Evolutionary conservation across 2,329 filamentous ascomycete species (phyloP), one percentile per base, ranked within the genome.

Genomic region (Colletotrichum sp.): DNA sequence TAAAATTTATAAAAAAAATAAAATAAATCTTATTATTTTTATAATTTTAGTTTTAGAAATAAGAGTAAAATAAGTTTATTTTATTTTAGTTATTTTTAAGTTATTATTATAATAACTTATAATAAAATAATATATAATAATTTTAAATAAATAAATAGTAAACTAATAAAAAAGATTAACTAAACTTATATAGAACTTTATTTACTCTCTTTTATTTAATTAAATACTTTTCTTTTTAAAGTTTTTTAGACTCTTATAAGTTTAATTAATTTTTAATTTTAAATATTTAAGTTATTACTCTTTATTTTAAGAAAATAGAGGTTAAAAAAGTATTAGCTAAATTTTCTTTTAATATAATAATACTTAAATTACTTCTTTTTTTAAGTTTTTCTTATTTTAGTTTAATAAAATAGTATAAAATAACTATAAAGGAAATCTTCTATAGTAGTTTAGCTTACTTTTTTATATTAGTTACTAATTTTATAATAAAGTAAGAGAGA

Each of bases 1-100:
- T 34, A 13, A 34, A 3, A 1, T 34, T 34, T 34, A 34, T 34
- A 32, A 34, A 0, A 34, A 0, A 2, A 6, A 1, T 34, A 34
- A 34, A 34, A 34, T 34, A 34, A 34, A 15, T 15, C 2, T 6
- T 13, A 15, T 34, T 34, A 15, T 2, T 13, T 13, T 34, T 34
- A 34, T 34, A 34, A 34, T 15, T 34, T 34, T 34, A 34, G 32
- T 1, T 34, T 34, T 15, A 34, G 13, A 34, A 34, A 1, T 24
- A 24, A 55, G 2, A 55, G 5, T 7, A 15, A 21, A 55, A 55
- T 24, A 24, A 24, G 4, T 55, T 6, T 24, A 55, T 1, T 15
- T 21, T 55, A 55, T 55, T 3, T 55, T 55, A 55, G 1, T 55
- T 55, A 55, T 0, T 9, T 2, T 55, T 55, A 55, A 7, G 4